Evolutionary conservation across 1,139 yeast species (phyloP).

Genomic region (Saccharomycopsis phalli): DNA sequence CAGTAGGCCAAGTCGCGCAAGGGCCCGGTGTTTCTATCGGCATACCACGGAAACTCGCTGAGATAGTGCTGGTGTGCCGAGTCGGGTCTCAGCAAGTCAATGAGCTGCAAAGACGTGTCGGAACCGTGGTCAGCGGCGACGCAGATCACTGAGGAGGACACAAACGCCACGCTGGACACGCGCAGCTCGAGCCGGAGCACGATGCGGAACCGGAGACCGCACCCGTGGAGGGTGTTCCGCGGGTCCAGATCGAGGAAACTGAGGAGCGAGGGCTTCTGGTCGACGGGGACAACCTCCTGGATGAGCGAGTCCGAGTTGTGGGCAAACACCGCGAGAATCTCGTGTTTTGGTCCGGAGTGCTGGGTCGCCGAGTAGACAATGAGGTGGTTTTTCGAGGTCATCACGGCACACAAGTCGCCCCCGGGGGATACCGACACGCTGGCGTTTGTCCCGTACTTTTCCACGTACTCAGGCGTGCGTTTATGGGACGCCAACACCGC

Average conservation of each 20-base stretch:
- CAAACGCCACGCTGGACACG: constrained; percentile 4
- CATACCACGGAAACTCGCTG: constrained; percentile 18
- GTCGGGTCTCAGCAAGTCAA: too few relatives aligned
- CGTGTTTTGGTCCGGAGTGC: constrained; percentile 25
- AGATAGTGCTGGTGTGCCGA: too few relatives aligned
- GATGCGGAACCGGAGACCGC: constrained; percentile 33
- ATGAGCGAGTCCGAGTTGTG: constrained; percentile 31
- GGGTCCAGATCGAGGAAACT: constrained; percentile 20
- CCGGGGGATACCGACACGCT: constrained; percentile 25
- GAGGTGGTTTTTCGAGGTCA: constrained; percentile 28
- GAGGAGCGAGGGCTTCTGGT: constrained; percentile 28
- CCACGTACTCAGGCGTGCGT: constrained; percentile 31
- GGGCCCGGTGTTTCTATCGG: background rate
- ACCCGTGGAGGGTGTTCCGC: background rate
- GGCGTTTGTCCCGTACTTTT: constrained; percentile 31
- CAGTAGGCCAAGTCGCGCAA: constrained; percentile 6
- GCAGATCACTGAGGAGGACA: too few relatives aligned
- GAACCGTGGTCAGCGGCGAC: too few relatives aligned
- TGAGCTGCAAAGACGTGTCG: too few relatives aligned
- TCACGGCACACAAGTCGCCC: constrained; percentile 26
- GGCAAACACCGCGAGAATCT: constrained; percentile 34
- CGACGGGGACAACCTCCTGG: constrained; percentile 39
- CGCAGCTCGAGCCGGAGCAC: constrained; percentile 37
- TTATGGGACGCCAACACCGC: constrained; percentile 34
- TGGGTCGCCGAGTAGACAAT: constrained; percentile 23